Evolutionary conservation across 2,329 filamentous ascomycete genomes (phyloP), one percentile per base, ranked within the genome.

Genomic region (Neurospora sp.): DNA sequence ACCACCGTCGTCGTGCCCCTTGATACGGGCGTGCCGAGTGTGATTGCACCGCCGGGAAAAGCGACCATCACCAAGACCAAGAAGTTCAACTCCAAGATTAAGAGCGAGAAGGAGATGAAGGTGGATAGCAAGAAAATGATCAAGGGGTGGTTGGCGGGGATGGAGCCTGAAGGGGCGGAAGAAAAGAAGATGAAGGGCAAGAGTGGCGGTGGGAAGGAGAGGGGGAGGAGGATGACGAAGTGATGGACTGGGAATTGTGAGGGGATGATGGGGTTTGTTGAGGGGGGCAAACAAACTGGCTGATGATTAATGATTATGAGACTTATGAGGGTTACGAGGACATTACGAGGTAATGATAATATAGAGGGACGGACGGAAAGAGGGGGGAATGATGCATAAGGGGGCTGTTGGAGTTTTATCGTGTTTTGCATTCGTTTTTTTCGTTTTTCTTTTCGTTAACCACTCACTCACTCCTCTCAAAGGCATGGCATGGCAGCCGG

Each of bases 21-120:
- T 15, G 52, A 62, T 15, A 62, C 52, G 15, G 52, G 28, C 28
- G 52, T 36, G 28, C 28, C 52, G 23, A 17, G 12, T 17, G 52
- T 62, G 12, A 36, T 62, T 12, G 52, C 52, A 4, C 52, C 52
- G 23, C 52, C 28, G 23, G 52, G 52, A 15, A 62, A 62, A 36
- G 52, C 52, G 15, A 62, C 28, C 5, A 62, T 62, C 2, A 62
- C 52, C 15, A 62, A 62, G 15, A 62, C 72, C 8, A 71, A 69
- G 8, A 74, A 71, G 66, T 70, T 75, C 17, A 73, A 67, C 46
- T 69, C 69, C 12, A 73, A 75, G n/a, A 75, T 62, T 10, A 62
- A 62, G 3, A 17, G 12, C 3, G 52, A 74, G 69, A 71, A 73
- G 52, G 39, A 74, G 36, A 70, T 68, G 69, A 67, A 69, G 65